phyloP scores from a whole-genome alignment of 2,329 filamentous ascomycete species.

The Aspergillus sp. region DNA sequence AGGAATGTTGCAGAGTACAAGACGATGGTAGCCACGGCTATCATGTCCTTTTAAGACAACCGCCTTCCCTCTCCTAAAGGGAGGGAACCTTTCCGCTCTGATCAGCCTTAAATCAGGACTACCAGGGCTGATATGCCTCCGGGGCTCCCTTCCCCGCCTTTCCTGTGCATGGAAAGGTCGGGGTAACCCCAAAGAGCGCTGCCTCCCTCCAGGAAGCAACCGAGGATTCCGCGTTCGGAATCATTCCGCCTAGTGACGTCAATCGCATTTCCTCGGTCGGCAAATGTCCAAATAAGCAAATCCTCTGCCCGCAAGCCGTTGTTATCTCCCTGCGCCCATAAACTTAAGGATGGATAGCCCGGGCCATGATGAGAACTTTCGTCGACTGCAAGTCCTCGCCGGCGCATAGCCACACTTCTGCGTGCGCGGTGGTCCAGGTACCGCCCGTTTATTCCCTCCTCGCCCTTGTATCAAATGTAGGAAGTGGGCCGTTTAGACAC shows the following conservation, averaged over 20 bases:
- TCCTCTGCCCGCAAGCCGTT: too few species aligned
- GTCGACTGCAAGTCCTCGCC: too few species aligned
- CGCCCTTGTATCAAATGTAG: too few species aligned
- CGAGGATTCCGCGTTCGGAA: constrained; percentile 25
- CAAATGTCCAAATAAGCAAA: neutral
- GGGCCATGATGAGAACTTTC: too few species aligned
- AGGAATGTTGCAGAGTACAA: neutral
- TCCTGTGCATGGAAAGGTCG: constrained; percentile 2
- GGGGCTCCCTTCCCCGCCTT: constrained; percentile 11
- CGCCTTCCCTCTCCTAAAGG: constrained; percentile 1
- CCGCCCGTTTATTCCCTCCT: too few species aligned
- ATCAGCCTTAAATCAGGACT: neutral
- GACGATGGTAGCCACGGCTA: too few species aligned
- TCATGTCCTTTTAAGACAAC: neutral
- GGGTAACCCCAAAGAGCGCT: constrained; percentile 8
- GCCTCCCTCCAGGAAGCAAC: constrained; percentile 8
- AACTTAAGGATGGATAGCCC: too few species aligned
- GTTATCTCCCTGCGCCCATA: neutral
- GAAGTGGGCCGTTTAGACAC: too few species aligned
- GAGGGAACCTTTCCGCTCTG: constrained; percentile 25
- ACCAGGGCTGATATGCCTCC: neutral
- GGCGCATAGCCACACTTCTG: too few species aligned
- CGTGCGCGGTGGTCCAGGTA: too few species aligned
- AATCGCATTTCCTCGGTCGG: neutral
- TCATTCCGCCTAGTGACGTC: constrained; percentile 16